Evolutionary conservation across 495 filamentous ascomycete genomes (phyloP).

Genomic region (Podospora tetraspora): DNA sequence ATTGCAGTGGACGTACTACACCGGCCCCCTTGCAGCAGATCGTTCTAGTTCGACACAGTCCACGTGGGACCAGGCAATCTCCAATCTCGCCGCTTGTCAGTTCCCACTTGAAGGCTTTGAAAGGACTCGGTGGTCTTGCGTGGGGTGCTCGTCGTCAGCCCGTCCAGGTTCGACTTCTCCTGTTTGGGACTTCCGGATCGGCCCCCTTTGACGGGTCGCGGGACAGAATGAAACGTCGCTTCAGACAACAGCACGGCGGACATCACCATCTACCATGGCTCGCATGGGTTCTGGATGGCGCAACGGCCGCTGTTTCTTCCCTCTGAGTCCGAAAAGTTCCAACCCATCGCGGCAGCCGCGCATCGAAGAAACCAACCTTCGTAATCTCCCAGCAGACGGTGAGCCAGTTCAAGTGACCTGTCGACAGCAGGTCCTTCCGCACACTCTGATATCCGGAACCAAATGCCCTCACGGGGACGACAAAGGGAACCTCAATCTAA

Average conservation of each 20-base stretch:
- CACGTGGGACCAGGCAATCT: neutral
- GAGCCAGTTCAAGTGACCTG: neutral
- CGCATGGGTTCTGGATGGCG: neutral
- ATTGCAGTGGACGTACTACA: neutral
- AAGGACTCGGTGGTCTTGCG: slow-evolving; percentile 1
- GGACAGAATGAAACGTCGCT: slow-evolving; percentile 19
- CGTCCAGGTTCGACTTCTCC: slow-evolving; percentile 18
- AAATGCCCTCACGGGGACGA: slow-evolving; percentile 2
- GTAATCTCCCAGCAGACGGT: neutral
- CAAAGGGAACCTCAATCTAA: neutral
- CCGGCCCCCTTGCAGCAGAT: neutral
- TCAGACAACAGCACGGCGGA: neutral
- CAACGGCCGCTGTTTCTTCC: neutral
- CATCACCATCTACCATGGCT: neutral
- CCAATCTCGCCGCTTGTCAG: neutral
- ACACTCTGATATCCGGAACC: neutral
- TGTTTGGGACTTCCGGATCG: slow-evolving; percentile 24
- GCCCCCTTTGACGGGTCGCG: slow-evolving; percentile 7
- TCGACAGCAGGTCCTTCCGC: neutral
- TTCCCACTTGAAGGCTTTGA: slow-evolving; percentile 4
- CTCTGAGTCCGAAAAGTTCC: neutral
- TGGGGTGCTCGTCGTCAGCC: slow-evolving; percentile 13
- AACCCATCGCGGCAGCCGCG: neutral
- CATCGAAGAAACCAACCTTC: neutral
- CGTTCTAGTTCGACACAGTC: neutral